Base-by-base conservation (phyloP, 208 protist genomes). In the Wallacemonas sp. region DNA sequence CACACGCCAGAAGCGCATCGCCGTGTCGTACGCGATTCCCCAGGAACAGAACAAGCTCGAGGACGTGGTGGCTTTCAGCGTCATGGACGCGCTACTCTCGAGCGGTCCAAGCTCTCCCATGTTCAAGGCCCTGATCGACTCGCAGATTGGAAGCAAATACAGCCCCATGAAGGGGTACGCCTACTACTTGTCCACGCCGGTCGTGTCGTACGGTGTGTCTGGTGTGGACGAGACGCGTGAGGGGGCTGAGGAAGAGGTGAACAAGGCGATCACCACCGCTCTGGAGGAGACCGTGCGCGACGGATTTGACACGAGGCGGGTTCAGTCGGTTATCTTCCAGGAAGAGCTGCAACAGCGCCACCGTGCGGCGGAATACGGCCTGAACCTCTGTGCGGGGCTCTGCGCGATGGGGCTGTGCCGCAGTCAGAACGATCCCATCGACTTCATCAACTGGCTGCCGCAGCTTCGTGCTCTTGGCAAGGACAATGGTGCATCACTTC, bases 271-370 rank as follows among this genome's bases (percentile, higher is more conserved):
- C 31, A 74, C 75, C 21, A 55, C 59, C 22, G 86, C 90, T 0
- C 77, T 97, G 34, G 59, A 76, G 53, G 66, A 65, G 9, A 87
- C 84, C 42, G 60, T 74, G 59, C 66, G 62, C 21, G 80, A 96
- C n/a, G 93, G 93, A 42, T 97, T 97, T 66, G 82, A 93, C 45
- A 60, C 84, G 54, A 72, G 88, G 8, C 80, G 88, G 24, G 88
- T 97, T 45, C 64, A 80, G 44, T 91, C 88, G 15, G 87, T 95
- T 42, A 80, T 97, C 30, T 94, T 95, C 63, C 90, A 96, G 58
- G 87, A 93, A 55, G 90, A 96, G 66, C 79, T 97, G 53, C 79
- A 86, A 72, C 89, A 96, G 65, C 80, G 89, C 22, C 93, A 97
- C 71, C 90, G 93, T 21, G 79, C 86, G 36, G 86, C 90, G 2